Percentiles rank a stretch among this genome's conserved stretches.
Conservation (phyloP, 768 basidiomycete genomes). For the Saitozyma podzolica region DNA sequence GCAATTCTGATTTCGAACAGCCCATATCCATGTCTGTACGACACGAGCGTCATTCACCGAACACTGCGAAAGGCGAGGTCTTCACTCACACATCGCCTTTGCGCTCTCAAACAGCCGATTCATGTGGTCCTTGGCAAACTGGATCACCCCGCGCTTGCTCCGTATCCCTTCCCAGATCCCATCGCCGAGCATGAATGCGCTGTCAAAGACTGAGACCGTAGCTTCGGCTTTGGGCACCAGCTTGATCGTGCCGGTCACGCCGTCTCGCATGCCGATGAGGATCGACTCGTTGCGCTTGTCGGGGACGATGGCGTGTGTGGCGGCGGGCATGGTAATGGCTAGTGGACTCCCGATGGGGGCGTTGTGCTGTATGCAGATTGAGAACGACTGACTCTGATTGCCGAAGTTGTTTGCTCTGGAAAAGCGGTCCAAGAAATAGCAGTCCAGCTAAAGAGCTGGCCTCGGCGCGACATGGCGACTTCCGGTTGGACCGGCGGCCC, state of each 20-base stretch:
- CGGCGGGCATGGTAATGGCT: background rate
- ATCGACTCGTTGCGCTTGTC: slow-evolving; percentile 12
- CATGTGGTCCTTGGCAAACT: slow-evolving; percentile 3
- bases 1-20: background rate
- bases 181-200: slow-evolving; percentile 24
- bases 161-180: slow-evolving; percentile 27
- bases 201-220: slow-evolving; percentile 19
- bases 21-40: background rate
- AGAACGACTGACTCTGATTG: too few species aligned
- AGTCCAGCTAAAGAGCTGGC: too few species aligned
- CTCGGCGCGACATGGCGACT: too few species aligned
- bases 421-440: too few species aligned
- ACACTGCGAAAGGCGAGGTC: background rate
- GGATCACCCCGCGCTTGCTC: slow-evolving; percentile 11
- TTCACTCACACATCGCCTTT: slow-evolving; percentile 4
- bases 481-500: too few species aligned
- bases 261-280: slow-evolving; percentile 21
- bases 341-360: too few species aligned
- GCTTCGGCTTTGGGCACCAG: slow-evolving; percentile 20
- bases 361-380: too few species aligned
- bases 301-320: slow-evolving; percentile 18
- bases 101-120: slow-evolving; percentile 4
- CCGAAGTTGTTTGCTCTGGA: too few species aligned
- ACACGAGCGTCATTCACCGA: background rate
- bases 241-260: slow-evolving; percentile 7